These are phyloP conservation scores for Mucor saturninus DNA, from an alignment of 371 early-diverging fungal genomes.

Conservation along the genomic window DNA sequence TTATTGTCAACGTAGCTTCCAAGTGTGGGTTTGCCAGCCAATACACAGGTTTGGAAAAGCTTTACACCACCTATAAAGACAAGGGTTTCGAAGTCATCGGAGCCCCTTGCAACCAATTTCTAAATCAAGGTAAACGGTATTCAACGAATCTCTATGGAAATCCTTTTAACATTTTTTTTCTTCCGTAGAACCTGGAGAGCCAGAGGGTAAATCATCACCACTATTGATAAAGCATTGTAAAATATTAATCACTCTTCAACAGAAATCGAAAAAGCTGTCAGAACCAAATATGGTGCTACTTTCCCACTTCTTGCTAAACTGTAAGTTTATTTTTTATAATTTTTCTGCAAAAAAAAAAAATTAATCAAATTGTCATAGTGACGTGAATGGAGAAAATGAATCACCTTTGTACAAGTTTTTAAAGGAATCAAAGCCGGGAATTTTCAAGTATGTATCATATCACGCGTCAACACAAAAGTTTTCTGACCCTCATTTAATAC, in stretches of 20 bases:
- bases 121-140: conserved; percentile 68
- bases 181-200: conserved; percentile 58
- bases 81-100: conserved; percentile 77
- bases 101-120: conserved; percentile 93
- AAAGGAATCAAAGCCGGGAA: conserved; percentile 65
- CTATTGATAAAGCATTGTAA: not conserved
- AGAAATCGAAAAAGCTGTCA: conserved; percentile 38
- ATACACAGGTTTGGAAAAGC: conserved; percentile 80
- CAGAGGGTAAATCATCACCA: conserved; percentile 23
- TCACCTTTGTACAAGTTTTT: conserved; percentile 78
- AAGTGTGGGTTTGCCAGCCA: conserved; percentile 94
- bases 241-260: not conserved
- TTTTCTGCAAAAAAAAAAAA: not conserved
- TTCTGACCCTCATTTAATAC: not conserved
- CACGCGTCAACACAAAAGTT: not conserved
- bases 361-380: conserved; percentile 29
- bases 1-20: conserved; percentile 95
- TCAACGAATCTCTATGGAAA: too few species aligned
- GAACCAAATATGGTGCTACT: conserved; percentile 67
- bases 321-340: conserved; percentile 15
- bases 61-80: conserved; percentile 83
- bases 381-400: conserved; percentile 82
- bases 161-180: too few species aligned
- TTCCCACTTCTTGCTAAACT: conserved; percentile 88
- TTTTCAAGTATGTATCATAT: conserved; percentile 52